Evolutionary conservation across 345 rosid genomes (phyloP).

Genomic region (Abelmoschus esculentus): DNA sequence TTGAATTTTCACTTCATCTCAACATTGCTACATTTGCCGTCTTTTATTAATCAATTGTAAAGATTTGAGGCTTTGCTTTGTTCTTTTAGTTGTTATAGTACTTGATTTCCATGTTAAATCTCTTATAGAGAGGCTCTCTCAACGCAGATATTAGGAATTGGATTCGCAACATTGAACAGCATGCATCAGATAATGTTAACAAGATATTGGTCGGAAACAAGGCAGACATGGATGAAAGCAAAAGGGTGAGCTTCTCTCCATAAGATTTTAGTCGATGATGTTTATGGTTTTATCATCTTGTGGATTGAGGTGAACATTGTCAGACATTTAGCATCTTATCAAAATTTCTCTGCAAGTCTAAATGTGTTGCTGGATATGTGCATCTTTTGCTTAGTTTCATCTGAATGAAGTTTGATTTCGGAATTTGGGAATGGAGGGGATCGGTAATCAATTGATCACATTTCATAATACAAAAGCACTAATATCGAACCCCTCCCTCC

Average conservation of each 20-base stretch:
- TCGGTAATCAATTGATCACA: neutral
- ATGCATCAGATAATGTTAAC: slow-evolving; percentile 97
- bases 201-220: slow-evolving; percentile 97
- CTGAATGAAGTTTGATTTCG: neutral
- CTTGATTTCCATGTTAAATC: neutral
- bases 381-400: neutral
- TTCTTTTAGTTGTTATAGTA: slow-evolving; percentile 4
- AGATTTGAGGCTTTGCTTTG: slow-evolving; percentile 1
- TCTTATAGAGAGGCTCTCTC: slow-evolving; percentile 12
- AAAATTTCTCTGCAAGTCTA: neutral
- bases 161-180: slow-evolving; percentile 99
- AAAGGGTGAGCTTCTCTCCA: slow-evolving; percentile 41
- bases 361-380: neutral
- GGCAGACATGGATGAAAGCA: slow-evolving; percentile 99
- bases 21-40: neutral
- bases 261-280: neutral
- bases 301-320: neutral
- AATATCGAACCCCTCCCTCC: neutral
- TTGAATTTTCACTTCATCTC: neutral
- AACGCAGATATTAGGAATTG: slow-evolving; percentile 87
- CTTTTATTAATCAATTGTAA: neutral
- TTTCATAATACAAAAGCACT: neutral
- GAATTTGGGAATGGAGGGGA: neutral
- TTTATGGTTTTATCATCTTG: neutral
- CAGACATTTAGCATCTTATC: neutral